Percentiles rank a stretch among this genome's conserved stretches.
These are phyloP conservation scores for Aureobasidium sp. DNA, from an alignment of 2,329 filamentous ascomycete species.

Conservation along the genomic window DNA sequence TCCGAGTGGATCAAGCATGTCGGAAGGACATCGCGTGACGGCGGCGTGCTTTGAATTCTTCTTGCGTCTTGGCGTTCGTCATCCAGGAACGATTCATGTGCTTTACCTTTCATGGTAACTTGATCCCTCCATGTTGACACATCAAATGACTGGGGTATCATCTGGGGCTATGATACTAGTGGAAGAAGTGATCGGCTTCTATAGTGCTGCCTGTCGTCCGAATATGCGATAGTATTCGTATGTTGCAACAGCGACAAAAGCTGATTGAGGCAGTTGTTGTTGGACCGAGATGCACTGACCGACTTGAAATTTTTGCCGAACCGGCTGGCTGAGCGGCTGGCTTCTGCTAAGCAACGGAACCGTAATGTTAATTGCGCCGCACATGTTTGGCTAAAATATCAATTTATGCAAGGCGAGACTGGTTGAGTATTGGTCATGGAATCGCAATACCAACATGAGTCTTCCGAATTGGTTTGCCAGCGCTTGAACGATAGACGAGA, in stretches of 20 bases:
- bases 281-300: not conserved
- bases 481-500: not conserved
- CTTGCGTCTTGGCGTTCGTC: conserved; percentile 6
- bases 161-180: not conserved
- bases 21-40: not conserved
- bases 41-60: conserved; percentile 1
- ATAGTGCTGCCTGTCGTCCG: not conserved
- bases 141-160: not conserved
- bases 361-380: conserved; percentile 6
- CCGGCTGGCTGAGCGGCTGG: not conserved
- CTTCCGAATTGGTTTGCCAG: not conserved
- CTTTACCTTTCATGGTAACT: not conserved
- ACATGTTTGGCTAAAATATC: not conserved
- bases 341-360: conserved; percentile 3
- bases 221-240: not conserved
- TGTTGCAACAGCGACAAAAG: not conserved
- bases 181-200: not conserved
- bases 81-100: not conserved
- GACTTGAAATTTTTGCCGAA: not conserved
- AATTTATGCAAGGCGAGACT: not conserved
- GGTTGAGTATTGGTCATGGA: too few relatives aligned
- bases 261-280: not conserved
- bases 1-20: not conserved
- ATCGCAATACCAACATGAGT: not conserved
- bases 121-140: not conserved